These are phyloP conservation scores for Quillaja saponaria DNA, from an alignment of 306 rosid species.

Conservation along the genomic window DNA sequence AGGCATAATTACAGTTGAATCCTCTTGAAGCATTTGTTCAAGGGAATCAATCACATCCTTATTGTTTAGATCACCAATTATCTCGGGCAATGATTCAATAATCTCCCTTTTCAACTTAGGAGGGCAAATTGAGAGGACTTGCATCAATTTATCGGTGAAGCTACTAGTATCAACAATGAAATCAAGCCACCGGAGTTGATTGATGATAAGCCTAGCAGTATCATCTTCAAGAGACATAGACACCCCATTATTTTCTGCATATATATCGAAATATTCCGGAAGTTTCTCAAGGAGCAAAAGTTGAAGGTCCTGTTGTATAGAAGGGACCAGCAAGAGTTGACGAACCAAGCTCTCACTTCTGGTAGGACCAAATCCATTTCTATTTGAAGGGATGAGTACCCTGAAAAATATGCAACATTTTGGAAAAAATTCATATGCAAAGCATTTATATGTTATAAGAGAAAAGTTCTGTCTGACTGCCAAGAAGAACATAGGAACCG, in stretches of 20 bases:
- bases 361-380: conserved; percentile 20
- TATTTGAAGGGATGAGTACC: conserved; percentile 25
- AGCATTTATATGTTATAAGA: no score
- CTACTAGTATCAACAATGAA: conserved; percentile 36
- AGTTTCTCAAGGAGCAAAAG: conserved; percentile 43
- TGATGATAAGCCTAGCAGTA: conserved; percentile 39
- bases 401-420: conserved; percentile 9
- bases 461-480: no score
- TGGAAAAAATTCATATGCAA: no score
- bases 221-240: conserved; percentile 39
- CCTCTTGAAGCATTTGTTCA: conserved; percentile 44
- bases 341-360: conserved; percentile 39
- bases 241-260: conserved; percentile 10
- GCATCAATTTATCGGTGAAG: conserved; percentile 40
- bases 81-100: conserved; percentile 45
- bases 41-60: conserved; percentile 36
- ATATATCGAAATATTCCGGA: conserved; percentile 36
- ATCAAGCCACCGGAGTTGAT: conserved; percentile 50
- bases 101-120: conserved; percentile 44
- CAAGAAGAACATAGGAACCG: no score
- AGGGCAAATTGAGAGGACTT: conserved; percentile 39
- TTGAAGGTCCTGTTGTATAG: conserved; percentile 38
- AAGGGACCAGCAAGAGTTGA: conserved; percentile 35
- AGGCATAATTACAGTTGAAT: conserved; percentile 32
- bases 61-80: conserved; percentile 36